phyloP scores from a whole-genome alignment of 2,329 filamentous ascomycete species.

The Fusarium chaquense region DNA sequence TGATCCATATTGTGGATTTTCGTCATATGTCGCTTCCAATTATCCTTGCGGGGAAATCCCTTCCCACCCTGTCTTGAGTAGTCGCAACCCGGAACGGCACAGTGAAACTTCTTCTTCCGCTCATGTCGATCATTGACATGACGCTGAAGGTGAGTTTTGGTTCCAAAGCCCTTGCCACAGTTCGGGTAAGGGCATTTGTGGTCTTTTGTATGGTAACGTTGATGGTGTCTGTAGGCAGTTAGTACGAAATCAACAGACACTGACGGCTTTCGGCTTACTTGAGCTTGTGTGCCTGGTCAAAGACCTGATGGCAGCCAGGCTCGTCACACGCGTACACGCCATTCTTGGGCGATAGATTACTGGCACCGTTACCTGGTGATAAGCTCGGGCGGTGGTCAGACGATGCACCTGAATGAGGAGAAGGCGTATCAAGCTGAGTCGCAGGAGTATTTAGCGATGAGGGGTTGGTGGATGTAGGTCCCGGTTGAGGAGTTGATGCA shows the following conservation, averaged over 20 bases:
- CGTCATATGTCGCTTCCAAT: conserved; percentile 72
- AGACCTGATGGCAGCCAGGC: conserved; percentile 56
- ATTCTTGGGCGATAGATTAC: conserved; percentile 47
- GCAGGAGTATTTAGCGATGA: conserved; percentile 61
- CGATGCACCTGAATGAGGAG: conserved; percentile 53
- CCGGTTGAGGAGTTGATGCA: conserved; percentile 57
- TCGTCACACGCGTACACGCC: conserved; percentile 53
- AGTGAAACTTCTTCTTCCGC: conserved; percentile 71
- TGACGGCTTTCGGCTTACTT: conserved; percentile 58
- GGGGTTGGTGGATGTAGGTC: conserved; percentile 55
- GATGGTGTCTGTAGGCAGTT: conserved; percentile 63
- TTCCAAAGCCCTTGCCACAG: conserved; percentile 70
- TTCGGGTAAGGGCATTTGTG: conserved; percentile 66
- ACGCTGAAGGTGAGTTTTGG: conserved; percentile 71
- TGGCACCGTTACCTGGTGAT: conserved; percentile 50
- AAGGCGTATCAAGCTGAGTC: conserved; percentile 59
- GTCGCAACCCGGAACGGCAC: conserved; percentile 64
- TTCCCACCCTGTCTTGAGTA: conserved; percentile 69
- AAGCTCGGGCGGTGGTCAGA: conserved; percentile 55
- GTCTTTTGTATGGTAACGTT: conserved; percentile 70
- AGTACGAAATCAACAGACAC: background rate
- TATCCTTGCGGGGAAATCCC: conserved; percentile 71
- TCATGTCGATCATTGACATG: conserved; percentile 72
- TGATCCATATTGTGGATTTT: conserved; percentile 67
- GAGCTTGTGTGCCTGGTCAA: conserved; percentile 70